Conservation (phyloP, 176 grass and related monocot genomes). For the Chloris gayana region DNA sequence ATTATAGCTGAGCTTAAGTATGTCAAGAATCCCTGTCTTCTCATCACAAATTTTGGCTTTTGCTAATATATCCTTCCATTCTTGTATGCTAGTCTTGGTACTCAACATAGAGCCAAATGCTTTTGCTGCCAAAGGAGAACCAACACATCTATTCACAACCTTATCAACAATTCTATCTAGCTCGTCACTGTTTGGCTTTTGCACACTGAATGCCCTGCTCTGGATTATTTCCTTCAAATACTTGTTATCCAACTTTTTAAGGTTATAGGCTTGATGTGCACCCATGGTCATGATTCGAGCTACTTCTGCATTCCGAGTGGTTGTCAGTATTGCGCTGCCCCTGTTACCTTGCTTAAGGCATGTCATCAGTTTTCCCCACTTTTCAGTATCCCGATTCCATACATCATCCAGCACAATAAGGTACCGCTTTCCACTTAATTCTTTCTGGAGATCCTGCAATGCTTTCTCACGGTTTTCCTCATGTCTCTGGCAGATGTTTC, state of each 20-base stretch:
- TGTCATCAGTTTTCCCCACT: slow-evolving; percentile 35
- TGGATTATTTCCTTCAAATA: slow-evolving; percentile 26
- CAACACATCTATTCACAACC: neutral
- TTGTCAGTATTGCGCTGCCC: slow-evolving; percentile 39
- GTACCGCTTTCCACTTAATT: slow-evolving; percentile 21
- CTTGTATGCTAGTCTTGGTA: neutral
- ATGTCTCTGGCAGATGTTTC: neutral
- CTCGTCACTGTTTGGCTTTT: neutral
- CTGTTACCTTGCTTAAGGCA: neutral
- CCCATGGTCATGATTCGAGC: neutral
- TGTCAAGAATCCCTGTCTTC: neutral
- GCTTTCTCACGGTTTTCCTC: neutral
- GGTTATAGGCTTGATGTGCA: neutral
- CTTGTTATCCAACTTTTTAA: neutral
- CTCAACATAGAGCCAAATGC: slow-evolving; percentile 29
- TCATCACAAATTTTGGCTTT: slow-evolving; percentile 8
- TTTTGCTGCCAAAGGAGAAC: slow-evolving; percentile 33
- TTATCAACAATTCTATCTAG: neutral
- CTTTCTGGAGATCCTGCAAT: neutral
- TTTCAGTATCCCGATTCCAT: slow-evolving; percentile 18
- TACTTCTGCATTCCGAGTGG: slow-evolving; percentile 19
- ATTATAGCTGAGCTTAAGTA: slow-evolving; percentile 20
- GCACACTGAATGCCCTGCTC: slow-evolving; percentile 32
- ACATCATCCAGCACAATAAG: slow-evolving; percentile 54
- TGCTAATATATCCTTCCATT: slow-evolving; percentile 2